Base-by-base conservation (phyloP, 2,329 filamentous ascomycete genomes). In the Aspergillus sp. region DNA sequence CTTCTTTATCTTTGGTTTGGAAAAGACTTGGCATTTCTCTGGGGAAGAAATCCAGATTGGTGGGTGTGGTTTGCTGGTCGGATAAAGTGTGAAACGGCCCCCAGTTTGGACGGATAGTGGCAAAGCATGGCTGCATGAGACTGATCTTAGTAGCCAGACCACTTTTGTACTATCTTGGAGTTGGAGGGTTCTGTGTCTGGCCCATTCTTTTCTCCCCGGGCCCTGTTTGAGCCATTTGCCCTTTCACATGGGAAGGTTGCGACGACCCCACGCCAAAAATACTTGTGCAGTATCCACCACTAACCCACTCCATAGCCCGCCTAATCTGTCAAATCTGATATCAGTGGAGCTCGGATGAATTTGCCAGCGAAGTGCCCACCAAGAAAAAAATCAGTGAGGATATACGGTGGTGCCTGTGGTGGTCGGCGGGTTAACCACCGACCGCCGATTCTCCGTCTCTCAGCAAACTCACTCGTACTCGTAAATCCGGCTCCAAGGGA, bases 291-390 rank as follows among this genome's bases (percentile, higher is more conserved):
- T 36, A 36, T 13, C 32, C 32, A 36, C 32, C 32, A 13, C 32
- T 36, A 36, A 36, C 15, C 23, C 44, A 48, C 44, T 8, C 5
- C 13, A 36, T 13, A 49, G 23, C 25, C 44, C 47, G 25, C 25
- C 25, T 50, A 50, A 50, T 32, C 47, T 50, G 47, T 50, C 47
- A 50, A 50, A 50, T 50, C 47, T 50, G 47, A 50, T 50, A 50
- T 50, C 47, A 8, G 47, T 50, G 47, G 47, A 50, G 25, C 25
- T 36, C 47, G 25, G 23, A 10, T n/a, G 23, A 50, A 8, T 50
- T 15, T 15, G 11, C 47, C 8, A 36, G 32, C 32, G 10, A 36
- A 36, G 47, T 50, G 30, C 47, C 27, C 23, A 50, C 47, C 13
- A 30, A 36, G 32, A 36, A 13, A 36, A n/a, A n/a, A 27, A 30